These are phyloP conservation scores for Cryptococcus amylolentus DNA, from an alignment of 1,284 basidiomycete genomes.

Conservation along the genomic window DNA sequence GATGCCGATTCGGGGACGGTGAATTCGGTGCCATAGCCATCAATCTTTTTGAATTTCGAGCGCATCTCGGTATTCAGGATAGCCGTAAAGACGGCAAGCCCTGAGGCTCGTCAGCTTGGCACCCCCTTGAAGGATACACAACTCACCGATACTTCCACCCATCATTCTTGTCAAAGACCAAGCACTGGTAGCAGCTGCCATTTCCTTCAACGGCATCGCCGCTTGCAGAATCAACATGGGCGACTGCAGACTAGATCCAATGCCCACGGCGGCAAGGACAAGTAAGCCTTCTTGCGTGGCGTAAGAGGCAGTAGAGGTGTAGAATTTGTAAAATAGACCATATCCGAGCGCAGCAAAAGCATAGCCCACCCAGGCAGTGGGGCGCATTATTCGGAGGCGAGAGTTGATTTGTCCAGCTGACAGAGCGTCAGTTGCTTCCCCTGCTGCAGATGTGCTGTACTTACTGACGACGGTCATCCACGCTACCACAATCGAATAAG, in stretches of 20 bases:
- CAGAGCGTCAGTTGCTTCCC: not conserved
- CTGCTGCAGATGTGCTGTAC: not conserved
- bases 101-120: constrained; percentile 2
- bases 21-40: constrained; percentile 37
- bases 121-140: not conserved
- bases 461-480: constrained; percentile 30
- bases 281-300: constrained; percentile 30
- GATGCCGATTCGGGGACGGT: constrained; percentile 23
- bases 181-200: constrained; percentile 43
- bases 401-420: constrained; percentile 39
- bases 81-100: constrained; percentile 40
- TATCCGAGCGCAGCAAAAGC: constrained; percentile 29
- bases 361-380: constrained; percentile 41
- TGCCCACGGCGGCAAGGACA: constrained; percentile 20
- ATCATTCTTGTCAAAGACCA: constrained; percentile 30
- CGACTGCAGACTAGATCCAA: constrained; percentile 26
- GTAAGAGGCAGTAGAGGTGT: constrained; percentile 20
- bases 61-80: constrained; percentile 35
- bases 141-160: constrained; percentile 32
- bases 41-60: constrained; percentile 27
- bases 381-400: constrained; percentile 37
- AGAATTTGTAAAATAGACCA: constrained; percentile 30
- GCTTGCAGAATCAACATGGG: constrained; percentile 40
- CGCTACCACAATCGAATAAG: constrained; percentile 29
- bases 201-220: constrained; percentile 44